Evolutionary conservation across 805 yeast species (phyloP).

Genomic region (Torulaspora franciscae): DNA sequence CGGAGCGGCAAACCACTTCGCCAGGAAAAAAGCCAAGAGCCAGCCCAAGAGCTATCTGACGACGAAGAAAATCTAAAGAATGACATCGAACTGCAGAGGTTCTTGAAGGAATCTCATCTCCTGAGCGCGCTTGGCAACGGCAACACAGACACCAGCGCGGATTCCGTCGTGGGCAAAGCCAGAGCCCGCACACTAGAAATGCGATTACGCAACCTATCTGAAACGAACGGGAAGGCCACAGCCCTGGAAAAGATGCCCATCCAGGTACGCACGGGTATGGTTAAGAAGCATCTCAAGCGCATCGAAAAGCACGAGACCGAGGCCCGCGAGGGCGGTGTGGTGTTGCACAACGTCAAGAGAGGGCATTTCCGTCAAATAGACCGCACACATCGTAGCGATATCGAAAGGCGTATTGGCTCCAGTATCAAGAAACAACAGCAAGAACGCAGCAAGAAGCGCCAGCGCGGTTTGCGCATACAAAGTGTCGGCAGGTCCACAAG

Average conservation of each 20-base stretch:
- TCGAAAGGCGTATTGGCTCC: constrained; percentile 41
- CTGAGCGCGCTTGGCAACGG: constrained; percentile 38
- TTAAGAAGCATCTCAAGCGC: constrained; percentile 49
- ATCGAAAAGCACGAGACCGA: constrained; percentile 60
- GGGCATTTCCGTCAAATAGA: constrained; percentile 63
- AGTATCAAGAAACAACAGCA: constrained; percentile 48
- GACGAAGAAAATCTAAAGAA: constrained; percentile 51
- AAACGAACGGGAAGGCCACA: constrained; percentile 41
- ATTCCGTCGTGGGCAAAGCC: constrained; percentile 64
- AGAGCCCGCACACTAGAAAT: constrained; percentile 58
- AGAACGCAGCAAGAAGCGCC: constrained; percentile 45
- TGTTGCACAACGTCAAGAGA: constrained; percentile 65
- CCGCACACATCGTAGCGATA: constrained; percentile 37
- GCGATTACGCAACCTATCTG: constrained; percentile 48
- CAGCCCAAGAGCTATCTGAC: constrained; percentile 6
- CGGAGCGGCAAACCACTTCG: constrained; percentile 53
- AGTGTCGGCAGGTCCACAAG: constrained; percentile 72
- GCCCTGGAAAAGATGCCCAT: constrained; percentile 78
- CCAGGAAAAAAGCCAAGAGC: constrained; percentile 21
- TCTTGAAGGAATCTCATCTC: constrained; percentile 68
- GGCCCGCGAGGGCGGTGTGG: constrained; percentile 86
- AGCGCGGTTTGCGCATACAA: constrained; percentile 73
- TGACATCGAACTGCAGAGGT: constrained; percentile 67
- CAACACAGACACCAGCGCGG: constrained; percentile 30
- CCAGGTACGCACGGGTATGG: constrained; percentile 81